Base-by-base conservation (phyloP, 371 early-diverging fungal species). In the Syncephalastrum monosporum region DNA sequence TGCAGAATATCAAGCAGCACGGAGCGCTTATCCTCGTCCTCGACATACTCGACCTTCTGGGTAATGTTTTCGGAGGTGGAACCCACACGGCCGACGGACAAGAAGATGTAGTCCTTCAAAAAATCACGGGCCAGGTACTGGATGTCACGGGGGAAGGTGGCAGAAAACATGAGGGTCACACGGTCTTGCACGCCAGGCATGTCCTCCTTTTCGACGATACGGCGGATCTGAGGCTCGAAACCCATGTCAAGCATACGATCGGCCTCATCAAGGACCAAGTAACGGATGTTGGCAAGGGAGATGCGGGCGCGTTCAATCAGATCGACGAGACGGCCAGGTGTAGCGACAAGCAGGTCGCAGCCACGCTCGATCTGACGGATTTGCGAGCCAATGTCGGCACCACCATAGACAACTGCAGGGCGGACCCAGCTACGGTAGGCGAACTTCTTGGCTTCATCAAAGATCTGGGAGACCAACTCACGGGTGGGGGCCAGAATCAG, bases 181-280 rank as follows among this genome's bases (percentile, higher is more conserved):
- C 57, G 53, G 57, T 54, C 25, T 29, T 56, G 46, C 24, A 57
- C 51, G 19, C 24, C 44, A 21, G 50, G 55, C 59, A 42, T 60
- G 58, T 74, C 72, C 55, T 95, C 93, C 66, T 91, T 89, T 53
- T 93, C 92, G n/a, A 99, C 92, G 64, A 99, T 95, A 57, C 86
- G 87, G 59, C 96, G 86, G 38, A 99, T 83, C 65, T 94, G 91
- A 13, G 91, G 87, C 77, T 99, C 99, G 69, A 99, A 99, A 51
- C 99, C 99, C 98, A 98, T 97, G 71, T 99, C 99, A 47, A 99
- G 71, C 98, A 98, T 97, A 56, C 97, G 85, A 71, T 98, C 98
- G 5, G 98, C 97, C 64, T 99, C 99, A 75, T 99, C 99, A 56
- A 99, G 79, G 23, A 99, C 94, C n/a, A 98, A 71, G 63, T 95